Conservation (phyloP, 2,329 filamentous ascomycete species). For the Hirsutella thompsonii region DNA sequence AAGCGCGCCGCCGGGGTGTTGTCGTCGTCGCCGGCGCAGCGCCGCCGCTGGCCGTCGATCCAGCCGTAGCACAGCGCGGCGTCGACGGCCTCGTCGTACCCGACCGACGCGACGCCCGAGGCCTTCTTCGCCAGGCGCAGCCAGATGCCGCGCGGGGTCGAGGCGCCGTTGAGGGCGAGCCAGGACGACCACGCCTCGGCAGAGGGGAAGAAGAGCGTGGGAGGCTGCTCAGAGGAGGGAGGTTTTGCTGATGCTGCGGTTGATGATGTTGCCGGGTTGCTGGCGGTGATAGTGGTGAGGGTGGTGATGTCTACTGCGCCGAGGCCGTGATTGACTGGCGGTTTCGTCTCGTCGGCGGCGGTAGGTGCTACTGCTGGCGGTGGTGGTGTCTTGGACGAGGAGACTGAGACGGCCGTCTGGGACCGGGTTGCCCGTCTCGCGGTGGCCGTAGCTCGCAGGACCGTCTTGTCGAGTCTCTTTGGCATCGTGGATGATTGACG, state of each 20-base stretch:
- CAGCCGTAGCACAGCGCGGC: constrained; percentile 47
- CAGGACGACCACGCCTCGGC: constrained; percentile 21
- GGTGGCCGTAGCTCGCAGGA: no score
- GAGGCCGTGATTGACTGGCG: not conserved
- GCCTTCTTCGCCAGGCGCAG: constrained; percentile 36
- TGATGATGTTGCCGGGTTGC: no score
- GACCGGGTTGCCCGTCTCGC: not conserved
- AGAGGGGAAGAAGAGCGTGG: constrained; percentile 14
- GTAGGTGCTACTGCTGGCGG: not conserved
- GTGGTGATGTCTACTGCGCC: not conserved
- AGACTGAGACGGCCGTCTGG: not conserved
- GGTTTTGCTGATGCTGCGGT: not conserved
- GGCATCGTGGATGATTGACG: no score
- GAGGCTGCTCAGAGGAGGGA: not conserved
- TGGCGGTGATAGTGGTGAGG: not conserved
- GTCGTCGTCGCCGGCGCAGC: constrained; percentile 20
- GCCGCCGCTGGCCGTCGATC: constrained; percentile 44
- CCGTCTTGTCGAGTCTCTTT: no score
- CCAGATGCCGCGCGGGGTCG: constrained; percentile 25
- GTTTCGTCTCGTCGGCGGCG: not conserved
- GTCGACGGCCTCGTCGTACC: constrained; percentile 39
- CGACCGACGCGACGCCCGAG: constrained; percentile 28
- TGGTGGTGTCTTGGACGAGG: no score
- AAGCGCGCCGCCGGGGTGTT: no score
- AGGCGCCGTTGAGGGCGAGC: constrained; percentile 22